phyloP scores from a whole-genome alignment of 345 rosid species.

The Turnera subulata region DNA sequence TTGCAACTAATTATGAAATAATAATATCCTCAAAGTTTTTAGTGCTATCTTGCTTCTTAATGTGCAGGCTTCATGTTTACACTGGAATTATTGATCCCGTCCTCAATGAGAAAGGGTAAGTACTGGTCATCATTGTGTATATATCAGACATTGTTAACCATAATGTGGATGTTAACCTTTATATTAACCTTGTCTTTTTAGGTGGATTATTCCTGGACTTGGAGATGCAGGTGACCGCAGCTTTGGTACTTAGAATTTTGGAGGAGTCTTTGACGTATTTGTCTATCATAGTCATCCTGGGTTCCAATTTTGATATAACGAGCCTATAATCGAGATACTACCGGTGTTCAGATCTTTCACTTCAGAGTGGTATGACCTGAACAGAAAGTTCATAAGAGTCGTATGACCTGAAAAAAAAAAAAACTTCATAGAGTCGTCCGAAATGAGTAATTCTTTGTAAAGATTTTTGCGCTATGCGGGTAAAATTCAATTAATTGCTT shows the following conservation, averaged over 20 bases:
- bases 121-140: not conserved
- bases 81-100: slow-evolving; percentile 85
- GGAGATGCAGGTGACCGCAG: slow-evolving; percentile 98
- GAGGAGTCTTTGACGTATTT: not conserved
- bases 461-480: too few relatives aligned
- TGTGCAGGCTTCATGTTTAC: slow-evolving; percentile 82
- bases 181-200: slow-evolving; percentile 19
- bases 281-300: not conserved
- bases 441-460: too few relatives aligned
- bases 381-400: too few relatives aligned
- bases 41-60: slow-evolving; percentile 10
- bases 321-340: too few relatives aligned
- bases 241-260: slow-evolving; percentile 53
- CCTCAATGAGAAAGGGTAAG: slow-evolving; percentile 81
- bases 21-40: slow-evolving; percentile 1
- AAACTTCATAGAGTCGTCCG: too few relatives aligned
- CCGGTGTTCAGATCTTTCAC: not conserved
- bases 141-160: not conserved
- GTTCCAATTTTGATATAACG: slow-evolving; percentile 25
- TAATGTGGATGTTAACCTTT: not conserved
- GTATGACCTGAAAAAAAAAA: too few relatives aligned
- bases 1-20: not conserved
- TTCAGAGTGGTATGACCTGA: too few relatives aligned
- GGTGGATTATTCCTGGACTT: slow-evolving; percentile 92
- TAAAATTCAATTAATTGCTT: not conserved